A percentile compares a stretch with the other conserved stretches of the same genome.
phyloP scores from a whole-genome alignment of 2,329 filamentous ascomycete species.

The Cladorrhinum sp. region DNA sequence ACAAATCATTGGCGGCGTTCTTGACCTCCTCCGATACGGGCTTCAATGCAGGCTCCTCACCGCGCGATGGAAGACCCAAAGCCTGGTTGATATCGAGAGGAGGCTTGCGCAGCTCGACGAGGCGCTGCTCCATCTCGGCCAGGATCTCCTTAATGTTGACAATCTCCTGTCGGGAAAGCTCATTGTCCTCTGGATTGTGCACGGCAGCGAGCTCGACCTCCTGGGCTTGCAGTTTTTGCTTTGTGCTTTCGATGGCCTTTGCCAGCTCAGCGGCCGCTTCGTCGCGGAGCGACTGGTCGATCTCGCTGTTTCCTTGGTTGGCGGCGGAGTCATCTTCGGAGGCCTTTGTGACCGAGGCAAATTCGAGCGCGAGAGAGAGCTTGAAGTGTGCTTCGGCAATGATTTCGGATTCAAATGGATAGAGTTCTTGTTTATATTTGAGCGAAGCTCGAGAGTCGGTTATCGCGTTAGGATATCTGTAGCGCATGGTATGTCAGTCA shows the following conservation, averaged over 20 bases:
- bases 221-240: slow-evolving; percentile 67
- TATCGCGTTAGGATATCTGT: slow-evolving; percentile 78
- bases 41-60: slow-evolving; percentile 54
- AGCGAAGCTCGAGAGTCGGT: slow-evolving; percentile 76
- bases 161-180: slow-evolving; percentile 60
- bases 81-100: slow-evolving; percentile 57
- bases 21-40: slow-evolving; percentile 67
- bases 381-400: slow-evolving; percentile 96
- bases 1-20: slow-evolving; percentile 70
- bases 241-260: slow-evolving; percentile 69
- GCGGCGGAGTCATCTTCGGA: slow-evolving; percentile 46
- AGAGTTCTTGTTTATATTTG: slow-evolving; percentile 73
- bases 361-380: slow-evolving; percentile 90
- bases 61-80: slow-evolving; percentile 49
- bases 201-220: slow-evolving; percentile 63
- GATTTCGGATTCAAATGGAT: slow-evolving; percentile 75
- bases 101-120: slow-evolving; percentile 66
- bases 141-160: slow-evolving; percentile 75
- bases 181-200: slow-evolving; percentile 65
- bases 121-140: slow-evolving; percentile 73
- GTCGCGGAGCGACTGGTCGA: slow-evolving; percentile 68
- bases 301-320: slow-evolving; percentile 39
- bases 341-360: slow-evolving; percentile 72
- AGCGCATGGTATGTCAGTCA: not conserved
- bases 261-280: slow-evolving; percentile 71